These are phyloP conservation scores for Vitis rupestris DNA, from an alignment of 164 flowering plant genomes.

Conservation along the genomic window DNA sequence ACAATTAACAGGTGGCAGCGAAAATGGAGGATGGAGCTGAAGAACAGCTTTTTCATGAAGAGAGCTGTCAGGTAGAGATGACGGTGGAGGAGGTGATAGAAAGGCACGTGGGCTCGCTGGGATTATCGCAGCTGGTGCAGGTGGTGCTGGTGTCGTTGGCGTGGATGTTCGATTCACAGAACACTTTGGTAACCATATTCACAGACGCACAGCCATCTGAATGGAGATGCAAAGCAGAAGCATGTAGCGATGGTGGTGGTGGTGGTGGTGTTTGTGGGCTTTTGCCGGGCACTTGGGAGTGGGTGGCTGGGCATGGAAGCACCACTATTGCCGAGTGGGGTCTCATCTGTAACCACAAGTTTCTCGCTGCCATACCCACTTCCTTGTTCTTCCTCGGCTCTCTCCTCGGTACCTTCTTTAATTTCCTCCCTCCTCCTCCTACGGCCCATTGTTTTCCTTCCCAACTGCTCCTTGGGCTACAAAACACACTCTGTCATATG, in stretches of 20 bases:
- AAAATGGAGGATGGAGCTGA: too few species aligned
- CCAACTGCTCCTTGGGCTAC: not conserved
- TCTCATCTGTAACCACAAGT: slow-evolving; percentile 54
- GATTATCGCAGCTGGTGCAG: slow-evolving; percentile 54
- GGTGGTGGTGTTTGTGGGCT: slow-evolving; percentile 36
- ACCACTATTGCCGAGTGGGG: slow-evolving; percentile 63
- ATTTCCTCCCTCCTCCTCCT: too few species aligned
- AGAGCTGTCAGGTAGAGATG: slow-evolving; percentile 20
- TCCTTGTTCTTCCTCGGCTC: slow-evolving; percentile 64
- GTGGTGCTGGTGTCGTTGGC: slow-evolving; percentile 60
- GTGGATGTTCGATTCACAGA: slow-evolving; percentile 58
- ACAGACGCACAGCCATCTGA: slow-evolving; percentile 53
- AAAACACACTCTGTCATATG: too few species aligned
- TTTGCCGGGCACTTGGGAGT: slow-evolving; percentile 50
- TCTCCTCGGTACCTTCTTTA: slow-evolving; percentile 36
- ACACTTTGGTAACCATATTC: slow-evolving; percentile 60
- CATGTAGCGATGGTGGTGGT: slow-evolving; percentile 4
- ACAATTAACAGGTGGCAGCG: too few species aligned
- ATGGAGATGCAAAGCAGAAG: slow-evolving; percentile 40
- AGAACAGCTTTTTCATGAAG: too few species aligned
- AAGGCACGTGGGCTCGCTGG: slow-evolving; percentile 53
- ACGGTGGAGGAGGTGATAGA: slow-evolving; percentile 60
- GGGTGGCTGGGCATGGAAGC: slow-evolving; percentile 47
- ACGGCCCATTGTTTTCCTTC: not conserved
- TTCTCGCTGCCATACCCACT: slow-evolving; percentile 55